Conservation (phyloP, 306 rosid genomes). For the Arachis stenosperma region DNA sequence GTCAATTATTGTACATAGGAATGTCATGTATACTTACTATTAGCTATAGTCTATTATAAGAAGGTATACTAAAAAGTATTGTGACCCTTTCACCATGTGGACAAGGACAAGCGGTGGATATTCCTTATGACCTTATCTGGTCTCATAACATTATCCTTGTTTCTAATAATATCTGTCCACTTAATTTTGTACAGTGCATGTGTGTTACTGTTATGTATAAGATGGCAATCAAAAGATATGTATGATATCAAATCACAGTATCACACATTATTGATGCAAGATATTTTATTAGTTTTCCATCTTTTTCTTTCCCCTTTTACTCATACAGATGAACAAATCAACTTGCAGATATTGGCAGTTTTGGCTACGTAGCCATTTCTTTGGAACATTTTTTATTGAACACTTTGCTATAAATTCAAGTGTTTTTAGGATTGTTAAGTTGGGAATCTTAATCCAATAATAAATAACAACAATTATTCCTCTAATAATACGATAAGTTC, state of each 20-base stretch:
- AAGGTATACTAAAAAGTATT: constrained; percentile 42
- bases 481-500: too few relatives aligned
- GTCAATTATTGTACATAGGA: constrained; percentile 42
- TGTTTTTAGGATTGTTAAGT: background rate
- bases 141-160: background rate
- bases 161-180: background rate
- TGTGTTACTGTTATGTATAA: constrained; percentile 8
- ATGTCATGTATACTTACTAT: constrained; percentile 23
- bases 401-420: background rate
- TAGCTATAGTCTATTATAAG: constrained; percentile 32
- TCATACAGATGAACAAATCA: background rate
- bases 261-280: background rate
- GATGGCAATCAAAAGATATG: constrained; percentile 7
- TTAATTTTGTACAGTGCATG: background rate
- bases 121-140: constrained; percentile 31
- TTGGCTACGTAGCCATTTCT: too few relatives aligned
- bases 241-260: background rate
- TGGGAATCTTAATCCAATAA: background rate
- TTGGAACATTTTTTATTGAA: too few relatives aligned
- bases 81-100: constrained; percentile 28
- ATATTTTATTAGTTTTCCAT: constrained; percentile 1
- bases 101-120: constrained; percentile 14
- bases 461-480: too few relatives aligned
- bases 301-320: background rate
- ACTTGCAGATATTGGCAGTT: background rate